Evolutionary conservation across 306 rosid species (phyloP).

Genomic region (Sesbania bispinosa): DNA sequence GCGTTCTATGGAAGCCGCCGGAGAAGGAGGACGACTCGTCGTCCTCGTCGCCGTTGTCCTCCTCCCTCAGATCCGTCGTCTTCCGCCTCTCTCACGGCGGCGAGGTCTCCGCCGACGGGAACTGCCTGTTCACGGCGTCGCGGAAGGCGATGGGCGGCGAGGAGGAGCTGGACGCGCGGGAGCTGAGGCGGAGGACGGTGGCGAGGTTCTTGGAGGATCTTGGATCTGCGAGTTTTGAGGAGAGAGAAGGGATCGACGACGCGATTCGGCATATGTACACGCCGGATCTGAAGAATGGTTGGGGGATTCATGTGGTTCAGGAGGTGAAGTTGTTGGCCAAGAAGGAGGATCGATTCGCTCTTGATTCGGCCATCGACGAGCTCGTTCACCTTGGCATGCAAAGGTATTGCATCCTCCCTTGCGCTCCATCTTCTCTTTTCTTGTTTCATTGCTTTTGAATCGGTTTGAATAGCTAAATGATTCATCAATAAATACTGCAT

Average conservation of each 20-base stretch:
- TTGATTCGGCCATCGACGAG: slow-evolving; percentile 80
- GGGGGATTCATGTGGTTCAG: slow-evolving; percentile 96
- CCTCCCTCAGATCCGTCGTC: slow-evolving; percentile 56
- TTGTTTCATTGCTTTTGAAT: not conserved
- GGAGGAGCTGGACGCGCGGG: slow-evolving; percentile 64
- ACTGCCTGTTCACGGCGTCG: slow-evolving; percentile 90
- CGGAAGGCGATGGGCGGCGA: slow-evolving; percentile 72
- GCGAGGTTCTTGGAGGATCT: slow-evolving; percentile 67
- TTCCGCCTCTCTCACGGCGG: slow-evolving; percentile 93
- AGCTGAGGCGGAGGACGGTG: slow-evolving; percentile 78
- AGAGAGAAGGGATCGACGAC: slow-evolving; percentile 50
- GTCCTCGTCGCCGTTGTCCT: slow-evolving; percentile 16
- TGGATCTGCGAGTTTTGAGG: slow-evolving; percentile 61
- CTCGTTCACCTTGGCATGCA: slow-evolving; percentile 87
- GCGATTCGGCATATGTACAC: slow-evolving; percentile 83
- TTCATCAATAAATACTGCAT: not conserved
- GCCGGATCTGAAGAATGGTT: slow-evolving; percentile 87
- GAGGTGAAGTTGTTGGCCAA: slow-evolving; percentile 91
- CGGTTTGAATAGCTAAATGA: not conserved
- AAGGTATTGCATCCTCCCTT: slow-evolving; percentile 44
- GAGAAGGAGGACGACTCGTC: slow-evolving; percentile 38
- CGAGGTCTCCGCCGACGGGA: slow-evolving; percentile 91
- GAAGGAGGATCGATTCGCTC: slow-evolving; percentile 68
- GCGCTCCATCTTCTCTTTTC: not conserved
- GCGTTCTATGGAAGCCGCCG: slow-evolving; percentile 89